Percentiles rank a stretch among this genome's conserved stretches.
Conservation (phyloP, 179 eudicot species). For the Beta lomatogona region DNA sequence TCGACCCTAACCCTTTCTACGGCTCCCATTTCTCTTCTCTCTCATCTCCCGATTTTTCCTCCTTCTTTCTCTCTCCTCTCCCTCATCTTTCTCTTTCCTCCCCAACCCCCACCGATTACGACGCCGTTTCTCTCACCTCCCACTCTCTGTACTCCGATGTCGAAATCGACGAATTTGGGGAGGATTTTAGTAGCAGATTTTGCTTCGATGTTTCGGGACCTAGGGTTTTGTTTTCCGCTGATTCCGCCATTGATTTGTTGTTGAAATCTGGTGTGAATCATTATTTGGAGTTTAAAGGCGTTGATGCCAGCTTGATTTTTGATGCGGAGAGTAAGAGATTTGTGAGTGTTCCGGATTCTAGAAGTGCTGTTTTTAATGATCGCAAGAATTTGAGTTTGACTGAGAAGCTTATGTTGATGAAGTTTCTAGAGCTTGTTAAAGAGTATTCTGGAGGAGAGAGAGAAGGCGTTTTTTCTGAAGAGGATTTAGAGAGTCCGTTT, state of each 20-base stretch:
- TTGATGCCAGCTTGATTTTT: slow-evolving; percentile 57
- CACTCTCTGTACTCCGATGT: slow-evolving; percentile 45
- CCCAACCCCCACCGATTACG: slow-evolving; percentile 13
- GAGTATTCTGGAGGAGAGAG: slow-evolving; percentile 46
- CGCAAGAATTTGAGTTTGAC: slow-evolving; percentile 33
- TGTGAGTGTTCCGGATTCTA: slow-evolving; percentile 66
- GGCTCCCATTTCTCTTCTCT: slow-evolving; percentile 77
- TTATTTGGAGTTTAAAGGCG: slow-evolving; percentile 71
- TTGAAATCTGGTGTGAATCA: slow-evolving; percentile 57
- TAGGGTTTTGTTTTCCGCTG: slow-evolving; percentile 78
- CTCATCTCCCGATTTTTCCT: slow-evolving; percentile 47
- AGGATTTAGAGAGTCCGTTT: slow-evolving; percentile 78
- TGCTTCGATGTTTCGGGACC: slow-evolving; percentile 69
- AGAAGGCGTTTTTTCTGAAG: slow-evolving; percentile 40
- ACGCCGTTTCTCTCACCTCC: slow-evolving; percentile 34
- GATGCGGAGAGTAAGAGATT: slow-evolving; percentile 36
- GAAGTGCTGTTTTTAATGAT: slow-evolving; percentile 64
- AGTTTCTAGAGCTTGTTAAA: slow-evolving; percentile 65
- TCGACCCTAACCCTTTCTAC: slow-evolving; percentile 85
- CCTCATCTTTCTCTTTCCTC: slow-evolving; percentile 12
- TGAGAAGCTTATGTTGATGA: slow-evolving; percentile 63
- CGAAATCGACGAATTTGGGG: slow-evolving; percentile 25
- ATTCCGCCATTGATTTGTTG: slow-evolving; percentile 55
- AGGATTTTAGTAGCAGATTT: slow-evolving; percentile 34
- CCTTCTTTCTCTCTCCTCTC: slow-evolving; percentile 44